Base-by-base conservation (phyloP, 352 stramenopile genomes). In the Phytophthora litchii region DNA sequence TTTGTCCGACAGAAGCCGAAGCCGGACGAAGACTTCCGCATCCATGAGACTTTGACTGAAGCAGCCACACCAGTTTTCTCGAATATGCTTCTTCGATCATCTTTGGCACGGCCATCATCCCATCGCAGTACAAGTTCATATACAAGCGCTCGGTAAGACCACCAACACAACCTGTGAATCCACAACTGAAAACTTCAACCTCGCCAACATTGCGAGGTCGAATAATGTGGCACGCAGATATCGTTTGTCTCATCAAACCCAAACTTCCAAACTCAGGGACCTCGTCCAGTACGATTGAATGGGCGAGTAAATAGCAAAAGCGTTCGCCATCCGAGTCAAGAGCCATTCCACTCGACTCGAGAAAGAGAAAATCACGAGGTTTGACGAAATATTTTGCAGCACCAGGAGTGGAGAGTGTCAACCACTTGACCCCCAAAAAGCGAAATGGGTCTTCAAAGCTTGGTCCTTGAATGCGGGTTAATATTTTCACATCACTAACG, bases 391-490 rank as follows among this genome's bases (percentile, higher is more conserved):
- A 14, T 10, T 34, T 53, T 20, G 65, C 61, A 52, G 47, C 45
- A 17, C 54, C 51, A 43, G 45, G 49, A 23, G 53, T 46, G 52
- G n/a, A 74, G 35, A 43, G 69, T 36, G 27, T 67, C 27, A 68
- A 53, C 72, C 69, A 78, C 36, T 78, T 81, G 54, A 81, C 54
- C n/a, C 65, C 72, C 10, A 81, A 36, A 35, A 72, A 81, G 8
- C 62, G 72, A 50, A 78, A 81, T 31, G 72, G 72, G 23, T 81
- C 69, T 16, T 76, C 69, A 16, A 57, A 50, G 0, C 50, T 72
- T 14, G 72, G 72, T 6, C 41, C 36, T 47, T 78, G 60, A 23
- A 78, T 67, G 25, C 45, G 59, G 29, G 69, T 37, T 27, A 78
- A 50, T 50, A 81, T 64, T 8, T 46, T 40, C 0, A 46, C 47